Base-by-base conservation (phyloP, 2,329 filamentous ascomycete genomes). In the Arthroderma uncinatum region DNA sequence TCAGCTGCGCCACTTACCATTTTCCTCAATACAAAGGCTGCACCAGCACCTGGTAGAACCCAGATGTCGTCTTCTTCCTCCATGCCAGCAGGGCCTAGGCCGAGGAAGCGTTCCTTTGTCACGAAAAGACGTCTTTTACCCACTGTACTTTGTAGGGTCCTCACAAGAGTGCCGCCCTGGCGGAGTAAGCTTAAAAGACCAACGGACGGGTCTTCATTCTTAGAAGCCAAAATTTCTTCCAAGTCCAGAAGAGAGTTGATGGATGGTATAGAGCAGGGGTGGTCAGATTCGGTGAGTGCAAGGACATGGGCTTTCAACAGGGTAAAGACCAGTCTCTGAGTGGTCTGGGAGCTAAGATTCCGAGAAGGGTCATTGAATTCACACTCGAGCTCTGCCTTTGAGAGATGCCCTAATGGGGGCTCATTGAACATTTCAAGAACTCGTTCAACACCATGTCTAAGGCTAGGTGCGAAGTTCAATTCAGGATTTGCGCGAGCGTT, bases 31-130 rank as follows among this genome's bases (percentile, higher is more conserved):
- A 60, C 53, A 55, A 60, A 61, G 28, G 56, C 57, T 9, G 50
- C 58, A 6, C 58, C 54, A 14, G 58, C 54, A n/a, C 60, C 58
- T 16, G 58, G 58, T n/a, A 61, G n/a, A 14, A 60, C 54, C 60
- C 60, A 61, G 9, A 61, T 36, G 36, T 56, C 55, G 47, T 61
- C 60, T 5, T 53, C 60, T 16, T 16, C 53, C 12, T 42, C 9
- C 56, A 60, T 54, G 8, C 52, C 53, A 14, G 30, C 30, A 1
- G 55, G 52, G 2, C 60, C 60, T 14, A 61, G 58, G 14, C 60
- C 60, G 14, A 61, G 30, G 30, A 54, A 61, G 33, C 55, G 54
- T n/a, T 57, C 56, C 9, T 54, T 40, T 6, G 60, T 60, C 8
- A 59, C 55, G 30, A 60, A 61, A 7, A 61, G 53, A 9, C 60